Percentiles rank a stretch among this genome's conserved stretches.
Evolutionary conservation across 306 rosid genomes (phyloP).

Genomic region (Medicago ruthenica): DNA sequence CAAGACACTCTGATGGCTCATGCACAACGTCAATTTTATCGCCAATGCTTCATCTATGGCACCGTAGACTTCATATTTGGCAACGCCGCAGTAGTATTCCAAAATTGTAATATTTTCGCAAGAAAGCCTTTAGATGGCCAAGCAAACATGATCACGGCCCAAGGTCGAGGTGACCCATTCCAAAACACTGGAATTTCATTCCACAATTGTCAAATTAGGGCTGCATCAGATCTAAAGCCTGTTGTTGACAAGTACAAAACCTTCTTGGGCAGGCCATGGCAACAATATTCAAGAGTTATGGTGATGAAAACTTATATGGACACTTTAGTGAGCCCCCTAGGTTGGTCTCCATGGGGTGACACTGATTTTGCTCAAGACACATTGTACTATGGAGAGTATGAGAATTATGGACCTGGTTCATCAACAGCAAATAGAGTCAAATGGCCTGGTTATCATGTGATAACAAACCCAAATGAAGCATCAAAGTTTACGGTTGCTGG

Average conservation of each 20-base stretch:
- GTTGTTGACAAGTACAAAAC: slow-evolving; percentile 48
- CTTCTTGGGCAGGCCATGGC: slow-evolving; percentile 89
- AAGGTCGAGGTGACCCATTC: slow-evolving; percentile 78
- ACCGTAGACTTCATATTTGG: slow-evolving; percentile 90
- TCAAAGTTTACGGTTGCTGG: slow-evolving; percentile 53
- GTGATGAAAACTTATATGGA: slow-evolving; percentile 66
- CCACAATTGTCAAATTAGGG: slow-evolving; percentile 66
- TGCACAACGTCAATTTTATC: slow-evolving; percentile 85
- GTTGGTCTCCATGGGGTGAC: slow-evolving; percentile 73
- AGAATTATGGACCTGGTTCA: slow-evolving; percentile 73
- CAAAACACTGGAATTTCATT: slow-evolving; percentile 71
- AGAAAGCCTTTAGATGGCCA: slow-evolving; percentile 78
- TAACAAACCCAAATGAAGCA: slow-evolving; percentile 57
- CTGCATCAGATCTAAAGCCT: slow-evolving; percentile 67
- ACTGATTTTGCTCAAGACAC: slow-evolving; percentile 56
- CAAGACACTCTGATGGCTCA: slow-evolving; percentile 94
- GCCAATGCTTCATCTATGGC: slow-evolving; percentile 75
- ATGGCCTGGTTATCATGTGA: slow-evolving; percentile 75
- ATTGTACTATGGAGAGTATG: slow-evolving; percentile 68
- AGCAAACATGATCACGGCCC: slow-evolving; percentile 88
- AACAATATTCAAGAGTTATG: slow-evolving; percentile 65
- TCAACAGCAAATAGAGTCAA: slow-evolving; percentile 54
- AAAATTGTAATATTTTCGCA: slow-evolving; percentile 63
- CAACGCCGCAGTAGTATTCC: slow-evolving; percentile 79
- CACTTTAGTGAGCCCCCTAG: slow-evolving; percentile 62